phyloP scores from a whole-genome alignment of 768 basidiomycete genomes.

The Harrya chromipes region DNA sequence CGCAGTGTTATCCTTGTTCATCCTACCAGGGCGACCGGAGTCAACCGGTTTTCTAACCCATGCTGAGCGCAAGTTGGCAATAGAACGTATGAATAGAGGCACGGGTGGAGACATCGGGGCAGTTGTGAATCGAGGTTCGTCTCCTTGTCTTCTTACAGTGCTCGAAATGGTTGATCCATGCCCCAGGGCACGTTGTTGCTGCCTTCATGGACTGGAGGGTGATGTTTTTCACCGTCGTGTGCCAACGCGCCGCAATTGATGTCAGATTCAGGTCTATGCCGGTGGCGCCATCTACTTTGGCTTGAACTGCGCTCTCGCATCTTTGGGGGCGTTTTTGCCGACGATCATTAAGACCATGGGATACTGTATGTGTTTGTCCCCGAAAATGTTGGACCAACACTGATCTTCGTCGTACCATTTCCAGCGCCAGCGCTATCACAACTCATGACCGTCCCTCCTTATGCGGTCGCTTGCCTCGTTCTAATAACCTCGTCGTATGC shows the following conservation, averaged over 20 bases:
- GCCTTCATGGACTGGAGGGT: slow-evolving; percentile 49
- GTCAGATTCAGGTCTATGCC: slow-evolving; percentile 33
- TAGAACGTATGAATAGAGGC: slow-evolving; percentile 39
- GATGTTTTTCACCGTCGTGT: slow-evolving; percentile 1
- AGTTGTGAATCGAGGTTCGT: slow-evolving; percentile 39
- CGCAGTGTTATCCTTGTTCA: slow-evolving; percentile 28
- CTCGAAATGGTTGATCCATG: neutral
- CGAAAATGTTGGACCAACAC: neutral
- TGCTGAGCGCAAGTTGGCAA: slow-evolving; percentile 32
- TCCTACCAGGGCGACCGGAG: slow-evolving; percentile 33
- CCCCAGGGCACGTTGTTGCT: slow-evolving; percentile 37
- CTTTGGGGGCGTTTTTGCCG: slow-evolving; percentile 51
- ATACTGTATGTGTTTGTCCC: slow-evolving; percentile 32
- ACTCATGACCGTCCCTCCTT: slow-evolving; percentile 53
- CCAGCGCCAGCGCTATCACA: slow-evolving; percentile 44
- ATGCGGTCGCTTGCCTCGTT: slow-evolving; percentile 41
- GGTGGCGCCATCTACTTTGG: slow-evolving; percentile 50
- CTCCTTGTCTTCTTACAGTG: neutral
- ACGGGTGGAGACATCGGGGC: slow-evolving; percentile 41
- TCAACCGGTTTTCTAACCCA: slow-evolving; percentile 34
- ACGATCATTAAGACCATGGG: slow-evolving; percentile 53
- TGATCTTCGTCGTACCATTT: neutral
- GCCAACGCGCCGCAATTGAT: slow-evolving; percentile 4
- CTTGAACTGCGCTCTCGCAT: slow-evolving; percentile 45
- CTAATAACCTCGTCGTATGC: slow-evolving; percentile 35